Percentiles rank a stretch among this genome's conserved stretches.
Conservation (phyloP, 2,329 filamentous ascomycete species). For the Ascochyta rabiei region DNA sequence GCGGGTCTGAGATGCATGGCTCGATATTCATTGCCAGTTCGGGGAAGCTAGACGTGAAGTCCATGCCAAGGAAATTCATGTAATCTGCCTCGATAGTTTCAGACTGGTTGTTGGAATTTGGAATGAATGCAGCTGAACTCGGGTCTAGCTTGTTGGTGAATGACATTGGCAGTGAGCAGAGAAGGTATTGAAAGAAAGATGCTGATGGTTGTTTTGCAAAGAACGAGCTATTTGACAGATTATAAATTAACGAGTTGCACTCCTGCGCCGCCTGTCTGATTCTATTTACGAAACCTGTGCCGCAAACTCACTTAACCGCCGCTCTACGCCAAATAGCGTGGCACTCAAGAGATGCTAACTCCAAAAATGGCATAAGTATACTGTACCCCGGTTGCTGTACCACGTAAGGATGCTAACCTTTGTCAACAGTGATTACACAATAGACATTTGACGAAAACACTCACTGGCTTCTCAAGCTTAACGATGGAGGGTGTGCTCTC, state of each 20-base stretch:
- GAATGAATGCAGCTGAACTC: neutral
- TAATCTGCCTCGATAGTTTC: neutral
- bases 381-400: constrained; percentile 2
- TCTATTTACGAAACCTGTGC: neutral
- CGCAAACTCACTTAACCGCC: neutral
- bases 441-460: neutral
- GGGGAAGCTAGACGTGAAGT: neutral
- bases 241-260: too few relatives aligned
- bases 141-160: neutral
- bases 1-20: neutral
- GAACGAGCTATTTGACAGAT: too few relatives aligned
- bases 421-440: neutral
- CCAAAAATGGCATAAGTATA: constrained; percentile 7
- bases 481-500: constrained; percentile 3
- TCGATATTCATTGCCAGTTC: neutral
- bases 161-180: neutral
- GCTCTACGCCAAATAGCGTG: constrained; percentile 11
- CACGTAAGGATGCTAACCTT: constrained; percentile 14
- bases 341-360: constrained; percentile 18
- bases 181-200: neutral
- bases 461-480: constrained; percentile 7
- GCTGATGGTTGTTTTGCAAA: too few relatives aligned
- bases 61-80: neutral
- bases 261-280: neutral
- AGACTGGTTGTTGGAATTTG: neutral